Percentiles rank a stretch among this genome's conserved stretches.
Evolutionary conservation across 192 early-diverging fungal genomes (phyloP).

Genomic region (Coemansia sp.): DNA sequence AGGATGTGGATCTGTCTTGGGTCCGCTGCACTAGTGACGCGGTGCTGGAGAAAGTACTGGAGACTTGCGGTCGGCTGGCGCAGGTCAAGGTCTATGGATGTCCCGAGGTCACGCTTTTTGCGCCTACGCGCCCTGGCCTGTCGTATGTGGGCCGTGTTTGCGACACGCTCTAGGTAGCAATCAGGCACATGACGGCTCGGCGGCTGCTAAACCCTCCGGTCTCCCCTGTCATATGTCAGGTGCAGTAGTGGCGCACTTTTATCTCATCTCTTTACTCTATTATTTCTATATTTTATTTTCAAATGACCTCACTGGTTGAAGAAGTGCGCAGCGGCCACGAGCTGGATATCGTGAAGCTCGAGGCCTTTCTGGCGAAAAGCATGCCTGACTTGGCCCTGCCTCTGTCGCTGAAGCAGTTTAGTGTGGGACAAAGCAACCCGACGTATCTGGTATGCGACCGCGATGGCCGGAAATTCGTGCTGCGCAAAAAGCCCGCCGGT

Average conservation of each 20-base stretch:
- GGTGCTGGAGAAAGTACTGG: slow-evolving; percentile 61
- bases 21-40: slow-evolving; percentile 73
- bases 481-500: slow-evolving; percentile 93
- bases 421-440: slow-evolving; percentile 91
- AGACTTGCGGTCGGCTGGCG: slow-evolving; percentile 50
- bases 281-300: not conserved
- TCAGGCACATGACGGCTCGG: not conserved
- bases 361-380: slow-evolving; percentile 57
- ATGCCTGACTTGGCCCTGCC: slow-evolving; percentile 62
- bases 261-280: not conserved
- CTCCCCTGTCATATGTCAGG: not conserved
- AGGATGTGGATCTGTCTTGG: slow-evolving; percentile 71
- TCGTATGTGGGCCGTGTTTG: slow-evolving; percentile 59
- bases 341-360: slow-evolving; percentile 61
- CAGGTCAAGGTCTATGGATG: slow-evolving; percentile 75
- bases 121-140: slow-evolving; percentile 55
- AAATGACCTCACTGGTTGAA: slow-evolving; percentile 20
- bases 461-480: slow-evolving; percentile 68
- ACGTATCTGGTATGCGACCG: slow-evolving; percentile 83
- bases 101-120: slow-evolving; percentile 59
- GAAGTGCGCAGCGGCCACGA: slow-evolving; percentile 55
- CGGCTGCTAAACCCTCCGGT: not conserved
- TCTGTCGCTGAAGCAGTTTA: slow-evolving; percentile 80
- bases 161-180: slow-evolving; percentile 47
- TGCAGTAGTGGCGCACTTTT: not conserved